These are phyloP conservation scores for Termitomyces bulborhizus DNA, from an alignment of 768 basidiomycete genomes.

Conservation along the genomic window DNA sequence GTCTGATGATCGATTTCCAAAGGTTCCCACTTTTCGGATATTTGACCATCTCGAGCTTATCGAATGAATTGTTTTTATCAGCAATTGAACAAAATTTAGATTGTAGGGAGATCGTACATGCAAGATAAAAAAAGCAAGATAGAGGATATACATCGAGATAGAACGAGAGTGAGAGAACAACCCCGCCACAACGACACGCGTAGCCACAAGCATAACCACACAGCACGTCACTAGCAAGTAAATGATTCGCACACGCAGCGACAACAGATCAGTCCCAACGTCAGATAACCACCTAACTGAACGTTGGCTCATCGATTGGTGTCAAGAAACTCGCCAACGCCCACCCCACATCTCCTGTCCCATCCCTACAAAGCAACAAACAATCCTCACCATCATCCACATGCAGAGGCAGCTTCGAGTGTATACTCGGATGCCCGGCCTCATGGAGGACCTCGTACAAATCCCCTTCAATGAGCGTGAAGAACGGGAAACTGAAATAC, in stretches of 20 bases:
- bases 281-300: slow-evolving; percentile 3
- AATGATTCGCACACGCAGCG: neutral
- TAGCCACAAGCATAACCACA: neutral
- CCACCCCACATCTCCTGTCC: slow-evolving; percentile 60
- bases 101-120: neutral
- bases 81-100: neutral
- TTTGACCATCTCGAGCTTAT: neutral
- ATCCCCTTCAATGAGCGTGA: slow-evolving; percentile 57
- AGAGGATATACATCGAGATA: neutral
- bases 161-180: neutral
- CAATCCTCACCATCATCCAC: slow-evolving; percentile 79
- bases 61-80: neutral
- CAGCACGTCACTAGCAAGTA: neutral
- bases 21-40: too few species aligned
- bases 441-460: slow-evolving; percentile 67
- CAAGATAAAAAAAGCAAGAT: neutral
- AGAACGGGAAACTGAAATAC: slow-evolving; percentile 75
- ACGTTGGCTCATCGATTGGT: slow-evolving; percentile 33
- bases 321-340: slow-evolving; percentile 77
- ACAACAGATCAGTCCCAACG: neutral
- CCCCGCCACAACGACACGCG: neutral
- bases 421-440: slow-evolving; percentile 71
- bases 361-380: slow-evolving; percentile 63
- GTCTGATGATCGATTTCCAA: too few species aligned
- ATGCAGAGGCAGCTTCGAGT: slow-evolving; percentile 66